Base-by-base conservation (phyloP, 2,329 filamentous ascomycete genomes). In the Magnaporthiopsis incrustans region DNA sequence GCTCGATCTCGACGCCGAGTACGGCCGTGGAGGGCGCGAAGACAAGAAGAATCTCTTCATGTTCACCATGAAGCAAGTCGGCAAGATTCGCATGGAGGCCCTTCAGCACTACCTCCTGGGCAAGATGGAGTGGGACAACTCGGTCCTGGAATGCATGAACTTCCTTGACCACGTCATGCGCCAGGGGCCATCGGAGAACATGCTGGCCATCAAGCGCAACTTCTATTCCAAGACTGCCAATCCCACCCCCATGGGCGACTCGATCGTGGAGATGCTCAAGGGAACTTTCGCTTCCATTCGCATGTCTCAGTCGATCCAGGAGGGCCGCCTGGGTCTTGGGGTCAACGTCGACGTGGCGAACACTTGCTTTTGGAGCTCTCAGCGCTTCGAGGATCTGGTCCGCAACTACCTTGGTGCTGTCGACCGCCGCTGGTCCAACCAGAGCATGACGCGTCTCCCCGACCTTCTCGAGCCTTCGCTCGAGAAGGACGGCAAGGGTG, bases 311-410 rank as follows among this genome's bases (percentile, higher is more conserved):
- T 74, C 71, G 66, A 77, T 73, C 70, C 74, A 69, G 66, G 70
- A 67, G 64, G 76, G 79, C 1, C 81, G 84, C 38, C 82, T 85
- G 32, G 85, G 85, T 11, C 81, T 98, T 7, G 86, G 90, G 0
- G 79, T 99, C 72, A 98, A 97, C 69, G 86, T 96, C 14, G 94
- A 99, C 71, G 89, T 97, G 35, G 89, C 93, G 64, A 97, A 98
- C 72, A 90, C 91, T 0, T 90, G 90, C 15, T 99, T 99, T 77
- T 98, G 91, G 89, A 82, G 76, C 0, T 74, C 72, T 1, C 75
- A 78, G 59, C 72, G 71, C 1, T 62, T 84, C 5, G 75, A 77
- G 25, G 69, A 76, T 3, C 64, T 83, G 2, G 72, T 72, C 0
- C 66, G 69, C n/a, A 73, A 72, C 53, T 68, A 67, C 1, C 62